Evolutionary conservation across 805 yeast species (phyloP), one percentile per base, ranked within the genome.

Genomic region (Barnettozyma vustinii): DNA sequence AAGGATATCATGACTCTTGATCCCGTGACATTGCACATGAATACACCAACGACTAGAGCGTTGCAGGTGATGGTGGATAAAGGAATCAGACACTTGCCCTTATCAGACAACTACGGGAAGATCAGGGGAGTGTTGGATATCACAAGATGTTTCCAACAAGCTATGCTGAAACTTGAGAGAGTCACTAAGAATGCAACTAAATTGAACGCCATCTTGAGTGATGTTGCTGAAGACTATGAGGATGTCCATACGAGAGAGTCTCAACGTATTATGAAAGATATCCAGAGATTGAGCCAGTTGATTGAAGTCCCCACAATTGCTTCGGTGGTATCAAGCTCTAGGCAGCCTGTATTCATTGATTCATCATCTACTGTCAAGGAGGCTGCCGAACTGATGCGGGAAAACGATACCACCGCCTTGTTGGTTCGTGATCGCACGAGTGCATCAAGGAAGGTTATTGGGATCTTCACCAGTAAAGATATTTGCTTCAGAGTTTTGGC

Each of bases 391-490:
- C 46, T 72, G 37, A 65, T 76, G 70, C 62, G 63, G 21, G 57
- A 66, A 27, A 59, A 66, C n/a, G 60, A 65, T 16, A 66, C 69
- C 1, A 74, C 77, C 1, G 76, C 79, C 1, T 62, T 71, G 1
- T 53, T 74, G 26, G 69, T 74, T 10, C 63, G 66, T 45, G 74
- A 70, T 52, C 61, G 62, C 0, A 58, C 68, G 0, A 50, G 60
- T 16, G 42, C 59, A 12, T 56, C 62, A 9, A 64, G 65, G 44
- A 65, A 65, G 43, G 66, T 72, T 1, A 71, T 74, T 51, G 79
- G 78, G 0, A 74, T 74, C 45, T 62, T 74, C 46, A 74, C 78
- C 1, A 71, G 72, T 41, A 74, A 73, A 53, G 79, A 74, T 56
- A 64, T 73, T 18, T 72, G 70, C 19, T 71, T 66, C 42, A 57